Percentiles rank a stretch among this genome's conserved stretches.
phyloP scores from a whole-genome alignment of 768 basidiomycete genomes.

The Boletus pseudopeckii region DNA sequence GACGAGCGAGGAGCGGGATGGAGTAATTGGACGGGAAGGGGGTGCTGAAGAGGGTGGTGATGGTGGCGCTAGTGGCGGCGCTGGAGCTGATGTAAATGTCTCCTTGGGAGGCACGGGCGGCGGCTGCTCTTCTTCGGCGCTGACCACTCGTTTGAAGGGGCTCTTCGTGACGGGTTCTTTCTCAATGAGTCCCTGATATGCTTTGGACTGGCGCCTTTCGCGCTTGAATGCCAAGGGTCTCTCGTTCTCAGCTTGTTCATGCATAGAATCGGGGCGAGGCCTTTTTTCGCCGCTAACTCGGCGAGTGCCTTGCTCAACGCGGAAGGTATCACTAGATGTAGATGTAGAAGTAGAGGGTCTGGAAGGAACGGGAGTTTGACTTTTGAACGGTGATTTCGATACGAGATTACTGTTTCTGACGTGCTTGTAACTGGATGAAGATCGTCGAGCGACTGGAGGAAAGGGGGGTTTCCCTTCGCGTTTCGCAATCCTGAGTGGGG shows the following conservation, averaged over 20 bases:
- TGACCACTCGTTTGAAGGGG: constrained; percentile 54
- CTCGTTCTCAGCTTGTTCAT: constrained; percentile 69
- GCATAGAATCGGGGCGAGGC: constrained; percentile 67
- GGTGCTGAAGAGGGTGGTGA: constrained; percentile 44
- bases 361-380: constrained; percentile 52
- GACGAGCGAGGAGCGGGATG: constrained; percentile 62
- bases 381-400: constrained; percentile 83
- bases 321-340: constrained; percentile 5
- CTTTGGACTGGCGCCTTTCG: constrained; percentile 72
- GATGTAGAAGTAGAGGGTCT: constrained; percentile 17
- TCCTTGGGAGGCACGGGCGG: constrained; percentile 29
- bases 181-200: constrained; percentile 67
- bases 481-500: constrained; percentile 74
- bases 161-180: constrained; percentile 80
- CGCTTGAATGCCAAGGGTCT: constrained; percentile 67
- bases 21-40: constrained; percentile 27
- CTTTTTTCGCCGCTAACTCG: constrained; percentile 78
- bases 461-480: constrained; percentile 49
- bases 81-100: neutral
- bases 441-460: constrained; percentile 60
- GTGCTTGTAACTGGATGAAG: constrained; percentile 77
- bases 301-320: constrained; percentile 26
- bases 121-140: constrained; percentile 28
- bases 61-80: constrained; percentile 13
- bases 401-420: constrained; percentile 76